A percentile compares a stretch with the other conserved stretches of the same genome.
phyloP scores from a whole-genome alignment of 495 filamentous ascomycete genomes.

The Aspergillus ellipticus region DNA sequence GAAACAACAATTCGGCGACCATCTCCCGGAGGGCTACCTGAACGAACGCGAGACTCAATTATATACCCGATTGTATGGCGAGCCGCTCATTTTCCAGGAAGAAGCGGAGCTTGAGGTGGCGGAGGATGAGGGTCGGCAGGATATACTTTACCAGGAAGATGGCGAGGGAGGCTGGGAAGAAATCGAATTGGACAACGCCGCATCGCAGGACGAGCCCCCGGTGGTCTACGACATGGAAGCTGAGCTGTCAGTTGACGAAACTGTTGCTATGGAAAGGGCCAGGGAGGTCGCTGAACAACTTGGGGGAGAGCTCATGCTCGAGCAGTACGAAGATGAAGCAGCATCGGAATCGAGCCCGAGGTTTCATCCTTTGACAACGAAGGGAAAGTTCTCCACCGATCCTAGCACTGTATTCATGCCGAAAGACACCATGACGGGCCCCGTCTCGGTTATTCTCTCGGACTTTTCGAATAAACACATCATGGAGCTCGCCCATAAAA shows the following conservation, averaged over 20 bases:
- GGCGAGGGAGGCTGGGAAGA: slow-evolving; percentile 59
- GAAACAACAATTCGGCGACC: slow-evolving; percentile 71
- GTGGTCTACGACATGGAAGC: slow-evolving; percentile 43
- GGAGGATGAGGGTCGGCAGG: slow-evolving; percentile 30
- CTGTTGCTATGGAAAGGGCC: slow-evolving; percentile 34
- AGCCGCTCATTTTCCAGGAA: slow-evolving; percentile 50
- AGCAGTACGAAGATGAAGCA: slow-evolving; percentile 48
- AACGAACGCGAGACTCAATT: slow-evolving; percentile 64
- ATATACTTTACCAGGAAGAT: slow-evolving; percentile 53
- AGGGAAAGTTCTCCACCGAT: slow-evolving; percentile 60
- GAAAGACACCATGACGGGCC: slow-evolving; percentile 58
- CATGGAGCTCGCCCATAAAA: slow-evolving; percentile 57
- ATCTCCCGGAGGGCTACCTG: slow-evolving; percentile 69
- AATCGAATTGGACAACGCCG: slow-evolving; percentile 44
- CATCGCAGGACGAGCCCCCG: slow-evolving; percentile 24
- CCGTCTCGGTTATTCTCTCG: slow-evolving; percentile 61
- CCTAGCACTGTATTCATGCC: slow-evolving; percentile 73
- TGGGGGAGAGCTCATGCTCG: slow-evolving; percentile 44
- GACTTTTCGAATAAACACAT: slow-evolving; percentile 71
- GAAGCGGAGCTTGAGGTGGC: slow-evolving; percentile 27
- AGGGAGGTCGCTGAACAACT: slow-evolving; percentile 45
- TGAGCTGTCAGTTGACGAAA: slow-evolving; percentile 25
- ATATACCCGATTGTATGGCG: slow-evolving; percentile 80
- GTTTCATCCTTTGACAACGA: slow-evolving; percentile 61
- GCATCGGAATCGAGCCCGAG: slow-evolving; percentile 40